A percentile compares a stretch with the other conserved stretches of the same genome.
Conservation (phyloP, 129 eudicot genomes). For the Tagetes erecta region DNA sequence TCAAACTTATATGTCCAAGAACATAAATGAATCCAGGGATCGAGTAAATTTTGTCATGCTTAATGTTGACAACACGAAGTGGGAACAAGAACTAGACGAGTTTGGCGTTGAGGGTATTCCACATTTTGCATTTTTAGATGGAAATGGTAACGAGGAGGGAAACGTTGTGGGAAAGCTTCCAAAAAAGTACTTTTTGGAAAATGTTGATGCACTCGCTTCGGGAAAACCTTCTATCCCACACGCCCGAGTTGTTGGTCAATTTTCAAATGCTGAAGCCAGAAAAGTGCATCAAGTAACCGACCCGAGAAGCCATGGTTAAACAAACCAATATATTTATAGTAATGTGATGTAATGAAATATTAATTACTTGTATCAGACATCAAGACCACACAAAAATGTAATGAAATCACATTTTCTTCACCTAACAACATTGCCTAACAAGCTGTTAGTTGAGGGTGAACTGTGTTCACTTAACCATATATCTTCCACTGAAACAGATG, state of each 20-base stretch:
- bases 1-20: not conserved
- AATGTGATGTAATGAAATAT: constrained; percentile 4
- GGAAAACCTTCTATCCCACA: constrained; percentile 81
- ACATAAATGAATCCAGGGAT: constrained; percentile 47
- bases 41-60: constrained; percentile 94
- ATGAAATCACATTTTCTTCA: constrained; percentile 39
- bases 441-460: constrained; percentile 90
- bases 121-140: constrained; percentile 95
- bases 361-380: constrained; percentile 32
- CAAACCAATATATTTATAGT: constrained; percentile 13
- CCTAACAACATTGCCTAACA: constrained; percentile 58
- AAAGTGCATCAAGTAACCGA: constrained; percentile 85
- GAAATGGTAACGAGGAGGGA: constrained; percentile 89
- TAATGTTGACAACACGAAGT: constrained; percentile 96
- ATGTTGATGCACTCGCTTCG: constrained; percentile 85
- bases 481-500: constrained; percentile 75
- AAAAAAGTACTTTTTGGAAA: constrained; percentile 61
- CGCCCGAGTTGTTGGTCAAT: constrained; percentile 90
- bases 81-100: constrained; percentile 99
- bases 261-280: constrained; percentile 77
- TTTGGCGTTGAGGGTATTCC: constrained; percentile 99
- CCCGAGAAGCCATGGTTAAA: constrained; percentile 93
- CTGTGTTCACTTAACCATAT: constrained; percentile 78
- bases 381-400: constrained; percentile 30
- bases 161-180: constrained; percentile 96